Conservation (phyloP, 306 rosid genomes). For the Prinsepia uniflora region DNA sequence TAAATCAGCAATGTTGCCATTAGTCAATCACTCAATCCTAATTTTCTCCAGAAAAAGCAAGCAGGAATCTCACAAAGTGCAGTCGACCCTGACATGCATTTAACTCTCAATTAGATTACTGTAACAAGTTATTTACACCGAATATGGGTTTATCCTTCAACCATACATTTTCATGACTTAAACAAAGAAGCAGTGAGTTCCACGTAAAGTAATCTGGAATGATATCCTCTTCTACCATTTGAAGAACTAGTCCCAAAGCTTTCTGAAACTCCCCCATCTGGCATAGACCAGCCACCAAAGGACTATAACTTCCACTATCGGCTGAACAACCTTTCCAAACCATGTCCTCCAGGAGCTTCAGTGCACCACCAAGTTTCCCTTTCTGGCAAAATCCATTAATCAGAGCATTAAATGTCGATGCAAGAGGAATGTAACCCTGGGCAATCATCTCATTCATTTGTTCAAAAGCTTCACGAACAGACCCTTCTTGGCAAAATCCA, state of each 20-base stretch:
- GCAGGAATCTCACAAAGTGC: neutral
- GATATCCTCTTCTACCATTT: constrained; percentile 51
- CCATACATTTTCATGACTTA: constrained; percentile 31
- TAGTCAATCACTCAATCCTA: neutral
- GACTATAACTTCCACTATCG: constrained; percentile 40
- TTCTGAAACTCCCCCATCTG: constrained; percentile 49
- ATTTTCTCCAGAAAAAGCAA: neutral
- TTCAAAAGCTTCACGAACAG: constrained; percentile 52
- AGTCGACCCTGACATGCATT: neutral
- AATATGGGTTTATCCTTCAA: constrained; percentile 23
- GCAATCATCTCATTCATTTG: constrained; percentile 62
- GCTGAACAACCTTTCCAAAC: constrained; percentile 51
- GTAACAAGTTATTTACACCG: constrained; percentile 24
- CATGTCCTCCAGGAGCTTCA: constrained; percentile 59
- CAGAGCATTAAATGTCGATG: constrained; percentile 52
- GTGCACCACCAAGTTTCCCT: constrained; percentile 47
- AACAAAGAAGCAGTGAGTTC: constrained; percentile 44
- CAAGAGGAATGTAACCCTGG: constrained; percentile 46
- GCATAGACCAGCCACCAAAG: constrained; percentile 43
- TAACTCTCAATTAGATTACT: constrained; percentile 21
- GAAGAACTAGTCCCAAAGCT: constrained; percentile 38
- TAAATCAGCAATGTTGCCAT: neutral
- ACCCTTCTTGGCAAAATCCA: constrained; percentile 39
- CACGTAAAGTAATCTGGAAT: constrained; percentile 49
- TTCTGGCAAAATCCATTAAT: constrained; percentile 47